phyloP scores from a whole-genome alignment of 148 eudicot genomes.

The Cornus suecica region DNA sequence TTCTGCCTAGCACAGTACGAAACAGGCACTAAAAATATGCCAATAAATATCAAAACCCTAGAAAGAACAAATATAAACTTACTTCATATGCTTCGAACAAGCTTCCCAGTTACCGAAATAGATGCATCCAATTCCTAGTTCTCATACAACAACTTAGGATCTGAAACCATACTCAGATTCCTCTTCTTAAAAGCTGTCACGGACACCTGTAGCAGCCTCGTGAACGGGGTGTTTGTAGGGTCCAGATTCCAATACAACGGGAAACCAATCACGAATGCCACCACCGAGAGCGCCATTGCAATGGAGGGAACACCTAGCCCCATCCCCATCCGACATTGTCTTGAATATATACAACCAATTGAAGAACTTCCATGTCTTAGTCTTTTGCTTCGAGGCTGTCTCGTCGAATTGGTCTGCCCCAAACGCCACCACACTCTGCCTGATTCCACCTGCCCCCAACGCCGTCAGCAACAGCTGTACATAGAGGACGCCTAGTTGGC shows the following conservation, averaged over 20 bases:
- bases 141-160: constrained; percentile 49
- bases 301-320: constrained; percentile 83
- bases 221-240: constrained; percentile 79
- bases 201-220: constrained; percentile 58
- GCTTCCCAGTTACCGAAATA: constrained; percentile 62
- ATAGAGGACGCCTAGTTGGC: constrained; percentile 71
- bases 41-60: too few species aligned
- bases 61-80: constrained; percentile 18
- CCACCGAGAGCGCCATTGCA: constrained; percentile 60
- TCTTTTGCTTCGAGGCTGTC: constrained; percentile 58
- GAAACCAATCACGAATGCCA: constrained; percentile 63
- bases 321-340: constrained; percentile 89
- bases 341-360: constrained; percentile 92
- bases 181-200: constrained; percentile 75
- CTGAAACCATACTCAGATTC: constrained; percentile 39
- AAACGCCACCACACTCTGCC: constrained; percentile 90
- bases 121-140: constrained; percentile 72
- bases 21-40: too few species aligned
- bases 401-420: constrained; percentile 97
- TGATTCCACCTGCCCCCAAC: constrained; percentile 82
- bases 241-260: constrained; percentile 70
- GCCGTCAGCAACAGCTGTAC: constrained; percentile 49
- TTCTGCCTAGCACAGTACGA: too few species aligned
- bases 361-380: constrained; percentile 77
- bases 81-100: constrained; percentile 69